Base-by-base conservation (phyloP, 164 flowering plant species). In the Tetrastigma voinierianum region DNA sequence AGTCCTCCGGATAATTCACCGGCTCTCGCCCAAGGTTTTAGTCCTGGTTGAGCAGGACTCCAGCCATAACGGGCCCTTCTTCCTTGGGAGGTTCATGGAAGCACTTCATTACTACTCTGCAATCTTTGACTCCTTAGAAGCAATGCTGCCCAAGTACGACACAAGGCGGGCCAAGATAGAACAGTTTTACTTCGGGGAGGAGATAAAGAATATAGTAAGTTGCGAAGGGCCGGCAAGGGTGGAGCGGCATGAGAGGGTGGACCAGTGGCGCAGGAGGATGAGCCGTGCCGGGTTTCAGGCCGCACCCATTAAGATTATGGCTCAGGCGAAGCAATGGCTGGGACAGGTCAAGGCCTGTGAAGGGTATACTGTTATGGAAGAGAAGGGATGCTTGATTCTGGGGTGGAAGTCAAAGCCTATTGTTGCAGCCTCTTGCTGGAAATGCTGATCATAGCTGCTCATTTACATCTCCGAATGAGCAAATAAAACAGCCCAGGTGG, bases 351-450 rank as follows among this genome's bases (percentile, higher is more conserved):
- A 72, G n/a, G 80, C 61, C 4, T 77, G 74, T 51, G 85, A 82
- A 56, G 90, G 88, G 1, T 82, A 86, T 51, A 86, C 86, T 9
- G 70, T 84, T 70, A 81, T 75, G 61, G 90, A 86, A 69, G 88
- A 86, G 60, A 86, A 86, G 69, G 90, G 90, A 3, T 84, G 86
- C 70, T 72, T 83, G 81, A 80, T 83, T 46, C 84, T 86, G 21
- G 90, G 90, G 1, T 86, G 87, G n/a, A 82, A 84, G 62, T 84
- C 84, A 0, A 84, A 80, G 78, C 87, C 90, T 17, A 81, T 86
- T 51, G 74, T 86, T 10, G 86, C 87, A 46, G 82, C 86, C 67
- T 84, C 90, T 16, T 82, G 85, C 74, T 86, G 87, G 87, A 83
- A 87, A 64, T 84, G 88, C 73, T 83, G 72, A 63, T 24, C 52